Base-by-base conservation (phyloP, 1,284 basidiomycete species). In the Sanghuangporus sanghuang region DNA sequence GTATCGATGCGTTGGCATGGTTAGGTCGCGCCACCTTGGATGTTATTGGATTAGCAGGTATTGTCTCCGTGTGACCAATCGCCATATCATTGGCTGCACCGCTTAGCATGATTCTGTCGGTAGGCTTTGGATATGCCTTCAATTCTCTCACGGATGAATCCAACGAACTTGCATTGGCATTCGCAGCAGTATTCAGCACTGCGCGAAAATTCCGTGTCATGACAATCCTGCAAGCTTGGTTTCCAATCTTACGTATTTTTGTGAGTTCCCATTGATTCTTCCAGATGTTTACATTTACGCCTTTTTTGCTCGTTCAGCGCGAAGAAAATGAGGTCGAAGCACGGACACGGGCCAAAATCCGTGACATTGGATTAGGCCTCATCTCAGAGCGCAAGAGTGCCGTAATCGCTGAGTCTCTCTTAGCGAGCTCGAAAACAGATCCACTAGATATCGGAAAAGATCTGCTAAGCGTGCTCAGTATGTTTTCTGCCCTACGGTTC, bases 41-140 rank as follows among this genome's bases (percentile, higher is more conserved):
- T 68, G 80, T 88, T 49, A 90, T 93, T 62, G 88, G 88, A 5
- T 76, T 86, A 50, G 86, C 89, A 18, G 87, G 86, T 78, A 46
- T 46, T 36, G 23, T 55, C 49, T 54, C 53, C 53, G 53, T n/a
- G 2, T n/a, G 38, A 36, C 32, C 53, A 32, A n/a, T 38, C 14
- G 36, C 7, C n/a, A 12, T n/a, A 9, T n/a, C 32, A 11, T 32
- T 27, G 32, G 32, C 7, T n/a, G 53, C 35, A 62, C 5, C 8
- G 42, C 6, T 11, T 59, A 56, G 67, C 54, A 63, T 40, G 44
- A 23, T 7, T 50, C 8, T 42, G 40, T 36, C 40, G 16, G 11
- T 62, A 83, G 82, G 83, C 6, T 90, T 90, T 69, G 84, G 82
- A 56, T 90, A 89, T 73, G 68, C 77, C 21, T 87, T 90, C 74